Percentiles rank a stretch among this genome's conserved stretches.
phyloP scores from a whole-genome alignment of 768 basidiomycete species.

The Paxillus rubicundulus region DNA sequence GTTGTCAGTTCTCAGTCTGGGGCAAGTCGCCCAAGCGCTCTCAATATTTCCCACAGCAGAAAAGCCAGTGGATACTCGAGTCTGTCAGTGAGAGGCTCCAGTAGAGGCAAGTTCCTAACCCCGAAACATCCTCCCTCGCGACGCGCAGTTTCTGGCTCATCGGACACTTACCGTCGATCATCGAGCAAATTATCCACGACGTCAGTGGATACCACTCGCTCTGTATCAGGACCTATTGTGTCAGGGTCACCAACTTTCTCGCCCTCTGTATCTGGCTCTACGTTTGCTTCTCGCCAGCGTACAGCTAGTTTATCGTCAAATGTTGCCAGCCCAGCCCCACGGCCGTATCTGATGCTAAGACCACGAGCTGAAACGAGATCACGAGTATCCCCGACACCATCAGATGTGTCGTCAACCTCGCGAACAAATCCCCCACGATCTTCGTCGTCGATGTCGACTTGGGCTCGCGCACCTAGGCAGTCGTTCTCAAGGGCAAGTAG shows the following conservation, averaged over 20 bases:
- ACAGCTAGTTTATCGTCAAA: slow-evolving; percentile 61
- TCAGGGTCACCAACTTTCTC: slow-evolving; percentile 34
- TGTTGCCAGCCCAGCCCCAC: slow-evolving; percentile 33
- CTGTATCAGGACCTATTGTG: slow-evolving; percentile 65
- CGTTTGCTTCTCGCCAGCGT: slow-evolving; percentile 82
- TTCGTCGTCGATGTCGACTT: slow-evolving; percentile 53
- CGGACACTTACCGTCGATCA: slow-evolving; percentile 45
- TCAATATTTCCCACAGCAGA: slow-evolving; percentile 15
- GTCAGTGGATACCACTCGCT: slow-evolving; percentile 50
- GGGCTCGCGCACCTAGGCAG: slow-evolving; percentile 66
- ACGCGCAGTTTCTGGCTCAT: slow-evolving; percentile 50
- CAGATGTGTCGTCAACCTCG: slow-evolving; percentile 54
- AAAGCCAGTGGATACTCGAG: slow-evolving; percentile 30
- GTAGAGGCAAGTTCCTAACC: slow-evolving; percentile 42
- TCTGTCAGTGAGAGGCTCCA: slow-evolving; percentile 29
- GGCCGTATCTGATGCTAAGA: slow-evolving; percentile 32
- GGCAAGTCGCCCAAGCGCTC: slow-evolving; percentile 12
- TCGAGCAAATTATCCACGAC: slow-evolving; percentile 54
- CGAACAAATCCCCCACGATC: slow-evolving; percentile 44
- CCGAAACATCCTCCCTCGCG: slow-evolving; percentile 47
- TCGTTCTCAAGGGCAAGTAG: slow-evolving; percentile 50
- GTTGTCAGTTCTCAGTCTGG: slow-evolving; percentile 22
- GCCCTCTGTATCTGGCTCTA: slow-evolving; percentile 52
- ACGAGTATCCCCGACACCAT: slow-evolving; percentile 59
- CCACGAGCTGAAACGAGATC: slow-evolving; percentile 45